These are phyloP conservation scores for Colletotrichum sp. DNA, from an alignment of 2,329 filamentous ascomycete genomes.

Conservation along the genomic window DNA sequence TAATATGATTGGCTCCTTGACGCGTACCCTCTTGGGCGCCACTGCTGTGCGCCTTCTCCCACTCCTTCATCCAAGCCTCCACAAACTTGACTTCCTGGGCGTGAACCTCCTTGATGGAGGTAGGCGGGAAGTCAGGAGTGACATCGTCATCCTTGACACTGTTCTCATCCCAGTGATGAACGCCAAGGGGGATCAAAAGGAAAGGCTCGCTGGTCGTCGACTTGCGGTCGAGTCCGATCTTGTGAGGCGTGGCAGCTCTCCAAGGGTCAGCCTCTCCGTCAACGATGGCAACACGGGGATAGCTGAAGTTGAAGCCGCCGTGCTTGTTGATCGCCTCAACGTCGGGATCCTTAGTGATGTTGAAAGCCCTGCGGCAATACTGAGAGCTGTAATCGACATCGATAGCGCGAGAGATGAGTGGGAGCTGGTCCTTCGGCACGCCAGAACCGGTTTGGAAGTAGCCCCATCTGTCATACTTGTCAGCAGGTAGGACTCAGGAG, in stretches of 20 bases:
- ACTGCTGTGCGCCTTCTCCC: slow-evolving; percentile 33
- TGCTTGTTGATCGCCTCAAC: slow-evolving; percentile 75
- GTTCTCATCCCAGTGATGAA: slow-evolving; percentile 84
- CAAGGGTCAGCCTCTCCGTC: slow-evolving; percentile 83
- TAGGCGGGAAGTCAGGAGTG: slow-evolving; percentile 59
- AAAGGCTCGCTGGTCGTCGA: slow-evolving; percentile 72
- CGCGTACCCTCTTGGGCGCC: neutral
- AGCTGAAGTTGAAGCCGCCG: slow-evolving; percentile 75
- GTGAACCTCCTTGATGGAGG: slow-evolving; percentile 64
- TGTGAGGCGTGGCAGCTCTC: slow-evolving; percentile 75
- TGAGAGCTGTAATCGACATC: slow-evolving; percentile 66
- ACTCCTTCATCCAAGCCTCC: slow-evolving; percentile 70
- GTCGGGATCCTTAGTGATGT: slow-evolving; percentile 68
- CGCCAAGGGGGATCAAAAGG: slow-evolving; percentile 73
- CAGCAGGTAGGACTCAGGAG: neutral
- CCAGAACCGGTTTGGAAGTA: slow-evolving; percentile 77
- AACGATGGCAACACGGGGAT: slow-evolving; percentile 76
- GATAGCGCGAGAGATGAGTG: slow-evolving; percentile 74
- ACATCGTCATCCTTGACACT: slow-evolving; percentile 70
- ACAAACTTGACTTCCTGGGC: slow-evolving; percentile 65
- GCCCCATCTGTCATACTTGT: slow-evolving; percentile 64
- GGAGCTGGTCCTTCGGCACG: slow-evolving; percentile 66
- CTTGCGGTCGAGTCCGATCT: slow-evolving; percentile 60
- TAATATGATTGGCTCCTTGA: neutral
- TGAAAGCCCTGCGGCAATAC: slow-evolving; percentile 72